Conservation (phyloP, 805 yeast species). For the Candida dajiaensis region DNA sequence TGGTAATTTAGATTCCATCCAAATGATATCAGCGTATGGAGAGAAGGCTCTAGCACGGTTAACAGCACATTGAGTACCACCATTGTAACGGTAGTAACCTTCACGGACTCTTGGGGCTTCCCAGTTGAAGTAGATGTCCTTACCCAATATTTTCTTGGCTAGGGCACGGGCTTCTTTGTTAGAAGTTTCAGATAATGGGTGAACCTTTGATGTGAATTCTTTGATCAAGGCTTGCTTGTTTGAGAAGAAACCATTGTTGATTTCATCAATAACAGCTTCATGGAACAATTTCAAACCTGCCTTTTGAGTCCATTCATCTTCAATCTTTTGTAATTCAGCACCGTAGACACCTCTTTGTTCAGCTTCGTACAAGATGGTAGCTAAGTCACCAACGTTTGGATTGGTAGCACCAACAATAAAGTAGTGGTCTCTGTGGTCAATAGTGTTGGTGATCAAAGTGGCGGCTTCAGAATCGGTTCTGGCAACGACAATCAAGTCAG, state of each 20-base stretch:
- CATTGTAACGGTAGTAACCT: constrained; percentile 93
- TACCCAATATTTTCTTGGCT: constrained; percentile 71
- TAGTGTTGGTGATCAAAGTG: constrained; percentile 86
- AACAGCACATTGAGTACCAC: constrained; percentile 96
- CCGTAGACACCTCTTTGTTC: constrained; percentile 72
- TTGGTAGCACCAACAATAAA: constrained; percentile 88
- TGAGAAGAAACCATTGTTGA: constrained; percentile 50
- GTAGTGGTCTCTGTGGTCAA: constrained; percentile 92
- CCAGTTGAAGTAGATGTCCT: constrained; percentile 89
- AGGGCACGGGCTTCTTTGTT: constrained; percentile 73
- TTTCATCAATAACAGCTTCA: constrained; percentile 85
- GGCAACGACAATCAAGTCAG: constrained; percentile 82
- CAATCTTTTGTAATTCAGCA: constrained; percentile 62
- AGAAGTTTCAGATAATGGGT: constrained; percentile 71
- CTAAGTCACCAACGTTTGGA: constrained; percentile 68
- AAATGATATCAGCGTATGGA: constrained; percentile 89
- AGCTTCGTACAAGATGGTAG: constrained; percentile 75
- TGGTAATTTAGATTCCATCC: constrained; percentile 98
- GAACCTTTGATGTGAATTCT: constrained; percentile 60
- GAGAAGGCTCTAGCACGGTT: constrained; percentile 95
- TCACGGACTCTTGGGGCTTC: constrained; percentile 92
- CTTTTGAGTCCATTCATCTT: constrained; percentile 71
- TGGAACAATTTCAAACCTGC: constrained; percentile 87
- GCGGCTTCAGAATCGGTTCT: constrained; percentile 99
- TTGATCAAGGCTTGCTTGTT: constrained; percentile 60